phyloP scores from a whole-genome alignment of 1,284 basidiomycete genomes.

The Cryptococcus depauperatus region DNA sequence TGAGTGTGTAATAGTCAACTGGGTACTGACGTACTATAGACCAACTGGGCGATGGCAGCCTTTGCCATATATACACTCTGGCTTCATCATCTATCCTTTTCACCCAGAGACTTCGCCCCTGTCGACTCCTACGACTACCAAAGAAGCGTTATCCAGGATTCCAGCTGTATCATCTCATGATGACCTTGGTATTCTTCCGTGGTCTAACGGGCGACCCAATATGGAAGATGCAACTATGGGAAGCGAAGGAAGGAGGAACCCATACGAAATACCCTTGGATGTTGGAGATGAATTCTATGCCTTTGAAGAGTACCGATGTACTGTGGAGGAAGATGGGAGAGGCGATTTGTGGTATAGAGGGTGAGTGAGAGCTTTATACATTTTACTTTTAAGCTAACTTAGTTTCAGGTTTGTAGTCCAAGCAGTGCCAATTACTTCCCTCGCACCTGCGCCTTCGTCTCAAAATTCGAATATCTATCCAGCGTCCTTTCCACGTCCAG shows the following conservation, averaged over 20 bases:
- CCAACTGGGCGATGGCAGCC: constrained; percentile 40
- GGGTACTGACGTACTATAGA: too few species aligned
- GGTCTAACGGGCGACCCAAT: not conserved
- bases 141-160: not conserved
- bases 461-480: constrained; percentile 19
- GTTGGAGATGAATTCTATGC: constrained; percentile 94
- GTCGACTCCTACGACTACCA: constrained; percentile 18
- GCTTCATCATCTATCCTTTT: constrained; percentile 37
- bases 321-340: constrained; percentile 51
- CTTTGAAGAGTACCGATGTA: constrained; percentile 68
- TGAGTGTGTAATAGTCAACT: too few species aligned
- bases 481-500: constrained; percentile 35
- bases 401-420: constrained; percentile 12
- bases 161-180: not conserved
- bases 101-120: constrained; percentile 21
- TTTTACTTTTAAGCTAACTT: not conserved
- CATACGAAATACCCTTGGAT: constrained; percentile 45
- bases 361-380: constrained; percentile 47
- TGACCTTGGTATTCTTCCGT: constrained; percentile 1
- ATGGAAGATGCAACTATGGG: too few species aligned
- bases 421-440: constrained; percentile 42
- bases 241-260: constrained; percentile 20
- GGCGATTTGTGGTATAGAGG: constrained; percentile 81
- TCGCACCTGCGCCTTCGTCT: constrained; percentile 5
- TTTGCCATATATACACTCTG: constrained; percentile 39